Evolutionary conservation across 331 rosid species (phyloP), one percentile per base, ranked within the genome.

Genomic region (Malus hybrid): DNA sequence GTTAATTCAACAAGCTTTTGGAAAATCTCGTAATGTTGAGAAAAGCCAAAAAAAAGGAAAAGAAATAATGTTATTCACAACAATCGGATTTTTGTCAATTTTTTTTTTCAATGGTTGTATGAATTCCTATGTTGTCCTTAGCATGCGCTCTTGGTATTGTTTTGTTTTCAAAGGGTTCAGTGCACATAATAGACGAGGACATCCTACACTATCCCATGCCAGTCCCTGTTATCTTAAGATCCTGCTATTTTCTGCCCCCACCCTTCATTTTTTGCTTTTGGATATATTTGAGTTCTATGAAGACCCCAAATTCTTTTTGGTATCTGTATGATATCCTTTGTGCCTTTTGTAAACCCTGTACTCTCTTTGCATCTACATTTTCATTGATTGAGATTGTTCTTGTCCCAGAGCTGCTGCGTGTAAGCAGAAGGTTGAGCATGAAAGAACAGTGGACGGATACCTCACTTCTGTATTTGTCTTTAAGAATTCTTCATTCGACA

Each of bases 371-470:
- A 20, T 36, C 66, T 34, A 52, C 32, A 20, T 18, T 74, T 82
- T 60, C 46, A 85, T 74, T 86, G 65, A 87, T 46, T 4, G 60
- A 73, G 74, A 34, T 75, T 82, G 68, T 77, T 74, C 84, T 82
- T 82, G 75, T 79, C 34, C 70, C 93, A 94, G 99, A 94, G 81
- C 84, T 94, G 65, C 85, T 92, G 78, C 99, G 99, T 6, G 90
- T 91, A 69, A 78, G 86, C 72, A 86, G 93, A 86, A 90, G 96
- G 88, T 83, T 94, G 79, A 87, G 90, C 91, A 69, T 90, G 96
- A 94, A 84, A 87, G 97, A 92, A 74, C 90, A 85, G 76, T 78
- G 87, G 94, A 82, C 81, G 60, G 97, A 94, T 64, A 84, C 82
- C 29, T 85, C 89, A 67, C 90, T 94, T 82, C 96, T 86, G 77